Conservation (phyloP, 345 rosid genomes). For the Aegle marmelos region DNA sequence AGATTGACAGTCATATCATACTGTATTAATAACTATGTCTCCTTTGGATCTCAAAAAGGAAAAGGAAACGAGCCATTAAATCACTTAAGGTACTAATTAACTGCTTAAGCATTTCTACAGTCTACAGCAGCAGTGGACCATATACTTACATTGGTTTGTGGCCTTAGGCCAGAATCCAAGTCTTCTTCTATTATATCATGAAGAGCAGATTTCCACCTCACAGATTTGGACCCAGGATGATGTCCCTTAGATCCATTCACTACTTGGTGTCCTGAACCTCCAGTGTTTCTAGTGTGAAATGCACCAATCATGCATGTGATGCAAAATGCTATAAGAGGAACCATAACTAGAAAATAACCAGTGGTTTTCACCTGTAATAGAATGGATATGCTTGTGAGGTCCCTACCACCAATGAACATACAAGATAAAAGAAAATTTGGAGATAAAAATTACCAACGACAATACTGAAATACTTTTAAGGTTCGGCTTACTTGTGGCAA, state of each 20-base stretch:
- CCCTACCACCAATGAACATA: not conserved
- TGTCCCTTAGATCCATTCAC: constrained; percentile 5
- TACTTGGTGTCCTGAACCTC: not conserved
- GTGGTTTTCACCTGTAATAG: constrained; percentile 32
- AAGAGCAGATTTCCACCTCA: constrained; percentile 39
- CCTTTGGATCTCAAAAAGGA: not conserved
- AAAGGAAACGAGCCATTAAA: not conserved
- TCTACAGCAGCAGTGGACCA: not conserved
- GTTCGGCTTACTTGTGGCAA: constrained; percentile 30
- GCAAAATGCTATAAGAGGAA: constrained; percentile 38
- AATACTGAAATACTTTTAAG: not conserved
- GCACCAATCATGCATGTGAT: constrained; percentile 33
- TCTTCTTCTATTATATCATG: constrained; percentile 22
- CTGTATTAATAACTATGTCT: not conserved
- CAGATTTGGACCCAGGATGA: constrained; percentile 13
- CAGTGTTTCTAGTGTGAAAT: constrained; percentile 19
- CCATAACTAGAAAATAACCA: constrained; percentile 40
- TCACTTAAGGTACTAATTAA: not conserved
- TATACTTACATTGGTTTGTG: constrained; percentile 20
- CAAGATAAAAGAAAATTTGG: not conserved
- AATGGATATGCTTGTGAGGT: constrained; percentile 13
- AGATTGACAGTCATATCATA: not conserved
- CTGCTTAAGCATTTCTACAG: not conserved
- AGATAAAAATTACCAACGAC: not conserved
- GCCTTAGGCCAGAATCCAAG: constrained; percentile 9